Evolutionary conservation across 2,329 filamentous ascomycete genomes (phyloP).

Genomic region (Fusarium temperatum): DNA sequence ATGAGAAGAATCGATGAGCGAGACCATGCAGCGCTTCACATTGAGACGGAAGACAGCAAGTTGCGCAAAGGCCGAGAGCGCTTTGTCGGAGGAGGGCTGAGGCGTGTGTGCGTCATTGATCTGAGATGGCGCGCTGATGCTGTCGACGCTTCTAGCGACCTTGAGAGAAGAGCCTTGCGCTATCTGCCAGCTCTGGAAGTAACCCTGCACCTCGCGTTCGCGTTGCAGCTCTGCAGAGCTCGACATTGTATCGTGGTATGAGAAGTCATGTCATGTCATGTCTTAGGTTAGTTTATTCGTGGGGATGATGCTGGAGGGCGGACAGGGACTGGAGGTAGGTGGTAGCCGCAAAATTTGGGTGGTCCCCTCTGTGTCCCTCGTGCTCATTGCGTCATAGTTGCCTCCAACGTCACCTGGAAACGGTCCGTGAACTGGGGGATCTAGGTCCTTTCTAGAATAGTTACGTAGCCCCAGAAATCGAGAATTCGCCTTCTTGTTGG

Average conservation of each 20-base stretch:
- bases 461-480: background rate
- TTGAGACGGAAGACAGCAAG: slow-evolving; percentile 58
- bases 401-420: slow-evolving; percentile 13
- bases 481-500: background rate
- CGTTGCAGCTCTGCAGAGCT: slow-evolving; percentile 43
- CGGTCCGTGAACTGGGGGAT: background rate
- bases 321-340: background rate
- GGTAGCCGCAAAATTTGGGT: slow-evolving; percentile 2
- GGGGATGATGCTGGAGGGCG: background rate
- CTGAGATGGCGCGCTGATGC: slow-evolving; percentile 42
- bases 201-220: slow-evolving; percentile 45
- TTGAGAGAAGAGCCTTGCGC: slow-evolving; percentile 46
- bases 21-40: slow-evolving; percentile 59
- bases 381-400: slow-evolving; percentile 29
- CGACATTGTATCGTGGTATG: slow-evolving; percentile 30
- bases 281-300: background rate
- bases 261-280: slow-evolving; percentile 7
- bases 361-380: background rate
- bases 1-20: slow-evolving; percentile 55
- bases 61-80: slow-evolving; percentile 59
- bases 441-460: slow-evolving; percentile 22
- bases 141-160: slow-evolving; percentile 45
- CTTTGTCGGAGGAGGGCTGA: slow-evolving; percentile 47
- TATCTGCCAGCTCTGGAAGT: slow-evolving; percentile 45
- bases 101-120: slow-evolving; percentile 42